A percentile compares a stretch with the other conserved stretches of the same genome.
phyloP scores from a whole-genome alignment of 2,329 filamentous ascomycete genomes.

The Ophiostoma sp. region DNA sequence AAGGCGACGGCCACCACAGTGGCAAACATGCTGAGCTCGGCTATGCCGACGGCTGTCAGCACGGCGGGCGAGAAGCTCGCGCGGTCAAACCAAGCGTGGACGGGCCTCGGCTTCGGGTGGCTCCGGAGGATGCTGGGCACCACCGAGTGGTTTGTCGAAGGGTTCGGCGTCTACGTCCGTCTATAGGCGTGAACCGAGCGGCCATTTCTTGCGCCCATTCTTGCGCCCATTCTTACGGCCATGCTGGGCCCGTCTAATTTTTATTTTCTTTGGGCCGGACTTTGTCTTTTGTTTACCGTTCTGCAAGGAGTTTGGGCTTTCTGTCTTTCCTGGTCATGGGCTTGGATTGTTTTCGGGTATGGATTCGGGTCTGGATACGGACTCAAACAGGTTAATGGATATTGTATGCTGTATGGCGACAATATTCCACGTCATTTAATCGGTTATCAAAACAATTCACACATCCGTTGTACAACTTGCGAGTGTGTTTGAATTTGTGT shows the following conservation, averaged over 20 bases:
- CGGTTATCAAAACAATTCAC: neutral
- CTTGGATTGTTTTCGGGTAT: neutral
- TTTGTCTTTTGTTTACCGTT: neutral
- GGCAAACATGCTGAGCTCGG: constrained; percentile 61
- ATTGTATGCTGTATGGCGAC: neutral
- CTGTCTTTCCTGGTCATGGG: neutral
- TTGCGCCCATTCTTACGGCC: too few species aligned
- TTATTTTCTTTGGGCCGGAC: neutral
- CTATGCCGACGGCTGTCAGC: constrained; percentile 60
- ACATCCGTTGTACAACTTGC: neutral
- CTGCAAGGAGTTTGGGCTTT: constrained; percentile 9
- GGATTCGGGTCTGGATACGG: neutral
- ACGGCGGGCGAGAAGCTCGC: constrained; percentile 60
- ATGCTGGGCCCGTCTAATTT: neutral
- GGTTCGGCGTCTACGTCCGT: constrained; percentile 79
- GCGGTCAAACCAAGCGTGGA: constrained; percentile 59
- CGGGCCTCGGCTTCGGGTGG: constrained; percentile 79
- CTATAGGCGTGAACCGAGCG: constrained; percentile 37
- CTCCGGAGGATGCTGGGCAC: constrained; percentile 72
- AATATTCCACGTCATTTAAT: neutral
- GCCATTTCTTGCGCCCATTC: neutral
- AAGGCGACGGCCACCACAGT: constrained; percentile 37
- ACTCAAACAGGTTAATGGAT: neutral
- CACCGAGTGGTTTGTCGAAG: constrained; percentile 86
- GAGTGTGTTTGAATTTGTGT: neutral